Conservation (phyloP, 345 rosid species). For the Erysimum cheiranthoides region DNA sequence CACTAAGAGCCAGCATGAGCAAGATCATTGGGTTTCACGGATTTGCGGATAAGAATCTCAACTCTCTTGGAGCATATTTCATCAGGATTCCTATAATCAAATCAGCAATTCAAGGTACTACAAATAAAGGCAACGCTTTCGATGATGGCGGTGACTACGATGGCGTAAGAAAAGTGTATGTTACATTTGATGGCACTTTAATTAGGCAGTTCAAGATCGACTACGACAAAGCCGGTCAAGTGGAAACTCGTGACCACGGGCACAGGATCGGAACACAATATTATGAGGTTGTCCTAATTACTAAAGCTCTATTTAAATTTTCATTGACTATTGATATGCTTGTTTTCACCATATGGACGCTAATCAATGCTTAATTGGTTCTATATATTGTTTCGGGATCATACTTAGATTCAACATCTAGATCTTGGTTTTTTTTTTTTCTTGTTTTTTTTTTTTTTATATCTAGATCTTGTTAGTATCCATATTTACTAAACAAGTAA, state of each 20-base stretch:
- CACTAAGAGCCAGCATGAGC: not conserved
- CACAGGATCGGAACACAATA: too few species aligned
- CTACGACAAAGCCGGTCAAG: constrained; percentile 35
- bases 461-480: too few species aligned
- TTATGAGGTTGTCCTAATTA: too few species aligned
- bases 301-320: too few species aligned
- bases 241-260: constrained; percentile 8
- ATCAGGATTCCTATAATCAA: constrained; percentile 17
- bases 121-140: constrained; percentile 23
- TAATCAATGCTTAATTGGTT: too few species aligned
- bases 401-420: too few species aligned
- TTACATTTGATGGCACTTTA: not conserved
- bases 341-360: too few species aligned
- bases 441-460: too few species aligned
- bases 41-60: constrained; percentile 3
- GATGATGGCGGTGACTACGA: constrained; percentile 35
- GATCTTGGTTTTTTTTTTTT: too few species aligned
- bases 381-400: too few species aligned
- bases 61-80: constrained; percentile 35
- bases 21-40: constrained; percentile 42
- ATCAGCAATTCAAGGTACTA: constrained; percentile 27
- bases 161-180: constrained; percentile 23
- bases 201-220: constrained; percentile 27
- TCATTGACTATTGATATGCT: too few species aligned
- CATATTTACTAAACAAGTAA: too few species aligned